These are phyloP conservation scores for Verbena officinalis DNA, from an alignment of 257 asterid species.

Conservation along the genomic window DNA sequence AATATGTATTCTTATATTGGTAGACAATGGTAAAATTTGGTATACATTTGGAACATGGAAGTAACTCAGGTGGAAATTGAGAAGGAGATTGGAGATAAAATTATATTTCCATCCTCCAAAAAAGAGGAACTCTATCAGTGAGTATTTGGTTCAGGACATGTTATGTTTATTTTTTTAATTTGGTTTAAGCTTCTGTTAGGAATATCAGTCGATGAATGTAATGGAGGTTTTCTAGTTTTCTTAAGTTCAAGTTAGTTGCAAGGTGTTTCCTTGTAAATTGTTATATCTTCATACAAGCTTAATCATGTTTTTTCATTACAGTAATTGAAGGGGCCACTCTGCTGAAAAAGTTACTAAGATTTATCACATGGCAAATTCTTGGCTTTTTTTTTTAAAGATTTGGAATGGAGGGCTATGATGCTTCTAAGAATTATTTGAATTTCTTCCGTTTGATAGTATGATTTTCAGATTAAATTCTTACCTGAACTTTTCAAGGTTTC, in stretches of 20 bases:
- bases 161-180: constrained; percentile 13
- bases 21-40: constrained; percentile 19
- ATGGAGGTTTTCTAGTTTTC: neutral
- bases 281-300: constrained; percentile 9
- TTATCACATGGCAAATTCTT: constrained; percentile 10
- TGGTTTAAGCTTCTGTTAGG: constrained; percentile 13
- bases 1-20: too few species aligned
- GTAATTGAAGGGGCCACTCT: constrained; percentile 79
- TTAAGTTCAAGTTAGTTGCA: constrained; percentile 9
- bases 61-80: constrained; percentile 62
- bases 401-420: constrained; percentile 4
- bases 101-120: constrained; percentile 63
- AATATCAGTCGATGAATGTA: too few species aligned
- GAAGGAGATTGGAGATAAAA: constrained; percentile 58
- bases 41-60: constrained; percentile 55
- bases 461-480: neutral
- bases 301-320: constrained; percentile 42
- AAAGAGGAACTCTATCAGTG: constrained; percentile 71
- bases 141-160: constrained; percentile 39
- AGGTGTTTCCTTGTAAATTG: neutral
- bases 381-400: neutral
- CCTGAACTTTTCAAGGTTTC: constrained; percentile 11
- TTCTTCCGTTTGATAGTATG: constrained; percentile 7
- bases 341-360: constrained; percentile 60
- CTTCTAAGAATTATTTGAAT: neutral